phyloP scores from a whole-genome alignment of 768 basidiomycete genomes.

The Agaricus sinodeliciosus region DNA sequence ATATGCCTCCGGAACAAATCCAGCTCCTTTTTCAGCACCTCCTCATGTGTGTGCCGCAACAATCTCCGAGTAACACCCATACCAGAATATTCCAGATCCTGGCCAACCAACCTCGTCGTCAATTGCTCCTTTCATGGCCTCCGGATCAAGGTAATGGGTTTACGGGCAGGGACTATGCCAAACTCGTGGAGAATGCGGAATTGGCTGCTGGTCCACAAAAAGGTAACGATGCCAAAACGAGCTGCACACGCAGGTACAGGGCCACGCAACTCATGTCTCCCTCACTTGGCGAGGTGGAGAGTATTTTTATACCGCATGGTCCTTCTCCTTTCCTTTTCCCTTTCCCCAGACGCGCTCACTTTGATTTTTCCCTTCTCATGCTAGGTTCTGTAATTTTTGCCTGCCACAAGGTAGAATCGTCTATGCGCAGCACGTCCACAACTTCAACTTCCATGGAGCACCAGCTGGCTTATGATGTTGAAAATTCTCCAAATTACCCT shows the following conservation, averaged over 20 bases:
- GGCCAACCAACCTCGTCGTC: conserved; percentile 48
- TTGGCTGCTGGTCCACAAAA: conserved; percentile 44
- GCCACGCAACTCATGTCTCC: conserved; percentile 60
- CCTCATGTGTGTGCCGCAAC: conserved; percentile 41
- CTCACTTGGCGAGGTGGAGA: conserved; percentile 63
- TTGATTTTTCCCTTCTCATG: conserved; percentile 18
- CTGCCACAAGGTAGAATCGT: conserved; percentile 57
- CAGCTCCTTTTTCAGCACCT: conserved; percentile 55
- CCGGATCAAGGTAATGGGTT: conserved; percentile 49
- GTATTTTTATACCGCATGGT: conserved; percentile 90
- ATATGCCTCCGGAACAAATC: conserved; percentile 50
- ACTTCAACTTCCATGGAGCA: conserved; percentile 34
- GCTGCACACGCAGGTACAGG: conserved; percentile 80
- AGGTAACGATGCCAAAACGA: conserved; percentile 72
- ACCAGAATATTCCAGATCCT: conserved; percentile 77
- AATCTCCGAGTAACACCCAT: conserved; percentile 34
- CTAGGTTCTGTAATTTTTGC: conserved; percentile 66
- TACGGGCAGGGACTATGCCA: conserved; percentile 42
- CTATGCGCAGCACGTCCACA: conserved; percentile 33
- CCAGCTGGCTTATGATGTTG: conserved; percentile 35
- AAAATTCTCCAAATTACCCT: conserved; percentile 22
- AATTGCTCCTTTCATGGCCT: conserved; percentile 71
- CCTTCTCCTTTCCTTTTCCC: conserved; percentile 25
- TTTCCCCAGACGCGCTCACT: conserved; percentile 18
- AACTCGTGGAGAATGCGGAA: conserved; percentile 63